Conservation (phyloP, 2,329 filamentous ascomycete species). For the Penicillium sp. region DNA sequence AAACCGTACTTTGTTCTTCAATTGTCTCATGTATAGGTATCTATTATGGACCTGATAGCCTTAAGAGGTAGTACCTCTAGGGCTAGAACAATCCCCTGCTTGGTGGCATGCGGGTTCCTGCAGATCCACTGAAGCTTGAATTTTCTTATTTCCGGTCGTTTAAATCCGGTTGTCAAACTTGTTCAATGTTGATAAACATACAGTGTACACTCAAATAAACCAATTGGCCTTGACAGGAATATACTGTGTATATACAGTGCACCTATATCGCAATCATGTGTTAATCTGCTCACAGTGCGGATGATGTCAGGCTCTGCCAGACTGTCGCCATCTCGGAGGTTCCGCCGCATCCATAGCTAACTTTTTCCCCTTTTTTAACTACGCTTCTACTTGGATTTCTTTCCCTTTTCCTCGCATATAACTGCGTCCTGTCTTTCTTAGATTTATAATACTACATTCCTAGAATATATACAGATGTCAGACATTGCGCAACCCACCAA, state of each 20-base stretch:
- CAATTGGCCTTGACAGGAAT: neutral
- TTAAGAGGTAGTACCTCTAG: too few relatives aligned
- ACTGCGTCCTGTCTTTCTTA: neutral
- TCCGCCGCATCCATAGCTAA: slow-evolving; percentile 12
- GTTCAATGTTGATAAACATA: too few relatives aligned
- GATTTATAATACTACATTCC: neutral
- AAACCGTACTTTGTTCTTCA: too few relatives aligned
- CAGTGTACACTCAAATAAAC: too few relatives aligned
- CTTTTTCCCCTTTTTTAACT: slow-evolving; percentile 14
- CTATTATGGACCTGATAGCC: too few relatives aligned
- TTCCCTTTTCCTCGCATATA: neutral
- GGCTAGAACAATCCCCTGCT: neutral
- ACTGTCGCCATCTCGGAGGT: slow-evolving; percentile 24
- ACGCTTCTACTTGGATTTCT: neutral
- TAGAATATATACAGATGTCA: slow-evolving; percentile 23
- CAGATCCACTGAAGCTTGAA: neutral
- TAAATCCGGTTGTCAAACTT: too few relatives aligned
- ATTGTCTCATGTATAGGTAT: too few relatives aligned
- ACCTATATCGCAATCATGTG: too few relatives aligned
- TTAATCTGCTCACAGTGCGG: neutral
- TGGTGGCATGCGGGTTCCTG: slow-evolving; percentile 2
- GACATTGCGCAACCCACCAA: slow-evolving; percentile 21
- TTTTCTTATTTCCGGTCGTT: too few relatives aligned
- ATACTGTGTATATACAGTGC: too few relatives aligned
- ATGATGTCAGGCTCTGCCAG: slow-evolving; percentile 25